These are phyloP conservation scores for Mucuna pruriens DNA, from an alignment of 306 rosid species.

Conservation along the genomic window DNA sequence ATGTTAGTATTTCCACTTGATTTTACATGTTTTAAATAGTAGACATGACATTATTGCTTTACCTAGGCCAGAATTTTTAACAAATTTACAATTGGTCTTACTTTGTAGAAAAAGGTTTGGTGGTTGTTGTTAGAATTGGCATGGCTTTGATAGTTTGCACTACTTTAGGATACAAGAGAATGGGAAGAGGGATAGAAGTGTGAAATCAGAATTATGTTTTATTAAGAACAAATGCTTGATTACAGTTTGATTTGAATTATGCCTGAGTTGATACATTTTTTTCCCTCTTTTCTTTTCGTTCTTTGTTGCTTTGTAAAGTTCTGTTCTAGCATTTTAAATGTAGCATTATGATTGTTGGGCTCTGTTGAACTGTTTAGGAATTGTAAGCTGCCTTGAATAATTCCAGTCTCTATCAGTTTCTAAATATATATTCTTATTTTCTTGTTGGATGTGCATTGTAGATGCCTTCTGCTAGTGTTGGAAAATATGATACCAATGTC, in stretches of 20 bases:
- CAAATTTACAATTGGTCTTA: neutral
- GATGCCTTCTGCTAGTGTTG: neutral
- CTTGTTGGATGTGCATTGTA: neutral
- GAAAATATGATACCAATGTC: neutral
- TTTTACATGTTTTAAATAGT: conserved; percentile 15
- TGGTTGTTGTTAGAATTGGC: neutral
- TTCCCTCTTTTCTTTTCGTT: neutral
- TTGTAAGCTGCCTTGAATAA: neutral
- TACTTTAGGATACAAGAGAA: neutral
- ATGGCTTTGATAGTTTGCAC: conserved; percentile 6
- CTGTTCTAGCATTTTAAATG: neutral
- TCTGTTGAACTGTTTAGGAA: neutral
- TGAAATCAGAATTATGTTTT: neutral
- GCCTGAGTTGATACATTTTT: neutral
- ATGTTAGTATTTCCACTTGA: conserved; percentile 56
- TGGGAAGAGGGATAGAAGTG: conserved; percentile 6
- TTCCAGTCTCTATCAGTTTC: neutral
- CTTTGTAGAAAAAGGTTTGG: neutral
- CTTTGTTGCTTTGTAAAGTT: neutral
- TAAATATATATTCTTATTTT: neutral
- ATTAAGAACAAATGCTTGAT: neutral
- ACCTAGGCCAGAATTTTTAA: neutral
- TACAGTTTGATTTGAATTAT: conserved; percentile 11
- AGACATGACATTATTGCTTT: neutral
- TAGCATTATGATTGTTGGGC: neutral